These are phyloP conservation scores for Xerocomellus dryophilus DNA, from an alignment of 768 basidiomycete genomes.

Conservation along the genomic window DNA sequence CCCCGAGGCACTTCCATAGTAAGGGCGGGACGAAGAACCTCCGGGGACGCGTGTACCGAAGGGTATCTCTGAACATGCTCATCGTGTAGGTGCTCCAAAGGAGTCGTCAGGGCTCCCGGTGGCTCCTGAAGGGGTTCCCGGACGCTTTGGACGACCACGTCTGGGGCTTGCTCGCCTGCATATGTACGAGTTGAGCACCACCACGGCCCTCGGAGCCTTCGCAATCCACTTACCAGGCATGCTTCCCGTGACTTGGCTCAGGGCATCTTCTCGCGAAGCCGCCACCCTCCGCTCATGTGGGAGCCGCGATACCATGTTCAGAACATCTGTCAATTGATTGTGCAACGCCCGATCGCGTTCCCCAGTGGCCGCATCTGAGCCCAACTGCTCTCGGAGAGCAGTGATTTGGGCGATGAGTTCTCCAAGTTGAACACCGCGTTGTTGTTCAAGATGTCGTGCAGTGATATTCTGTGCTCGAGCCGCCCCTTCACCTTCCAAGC, in stretches of 20 bases:
- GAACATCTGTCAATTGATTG: neutral
- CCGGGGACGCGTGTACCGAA: neutral
- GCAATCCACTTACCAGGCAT: neutral
- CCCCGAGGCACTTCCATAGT: too few species aligned
- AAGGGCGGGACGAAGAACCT: neutral
- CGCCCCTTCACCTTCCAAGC: neutral
- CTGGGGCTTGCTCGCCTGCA: neutral
- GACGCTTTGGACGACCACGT: neutral
- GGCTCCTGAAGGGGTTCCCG: neutral
- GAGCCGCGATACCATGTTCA: neutral
- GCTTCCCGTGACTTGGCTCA: neutral
- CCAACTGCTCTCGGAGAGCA: neutral
- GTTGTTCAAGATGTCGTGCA: neutral
- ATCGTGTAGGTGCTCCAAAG: neutral
- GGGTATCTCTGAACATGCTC: neutral
- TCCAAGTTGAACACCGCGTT: neutral
- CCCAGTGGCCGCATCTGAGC: neutral
- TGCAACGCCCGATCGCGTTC: neutral
- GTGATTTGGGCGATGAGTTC: neutral
- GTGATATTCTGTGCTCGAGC: neutral
- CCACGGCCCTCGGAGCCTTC: neutral
- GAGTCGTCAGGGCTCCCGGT: neutral
- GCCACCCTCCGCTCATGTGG: neutral
- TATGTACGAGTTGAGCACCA: neutral
- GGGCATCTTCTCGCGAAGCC: neutral